These are phyloP conservation scores for Citrus sinensis DNA, from an alignment of 345 rosid genomes.

Conservation along the genomic window DNA sequence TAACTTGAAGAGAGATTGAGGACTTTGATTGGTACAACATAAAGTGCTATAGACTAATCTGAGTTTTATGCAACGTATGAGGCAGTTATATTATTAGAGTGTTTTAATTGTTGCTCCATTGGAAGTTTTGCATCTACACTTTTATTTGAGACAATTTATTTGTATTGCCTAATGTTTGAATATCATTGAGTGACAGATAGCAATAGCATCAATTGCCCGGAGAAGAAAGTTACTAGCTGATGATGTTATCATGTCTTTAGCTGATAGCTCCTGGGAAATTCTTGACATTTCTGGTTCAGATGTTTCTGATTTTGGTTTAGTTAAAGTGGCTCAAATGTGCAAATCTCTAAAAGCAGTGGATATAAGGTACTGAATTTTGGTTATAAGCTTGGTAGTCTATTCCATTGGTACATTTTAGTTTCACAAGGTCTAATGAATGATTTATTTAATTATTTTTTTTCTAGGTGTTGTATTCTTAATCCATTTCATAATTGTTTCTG, in stretches of 20 bases:
- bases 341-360: conserved; percentile 73
- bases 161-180: neutral
- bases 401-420: neutral
- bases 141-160: neutral
- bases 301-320: conserved; percentile 63
- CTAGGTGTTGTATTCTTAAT: neutral
- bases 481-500: neutral
- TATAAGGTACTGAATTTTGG: conserved; percentile 52
- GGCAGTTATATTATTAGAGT: neutral
- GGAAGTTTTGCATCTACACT: neutral
- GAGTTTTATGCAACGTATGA: neutral
- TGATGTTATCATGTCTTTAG: conserved; percentile 53
- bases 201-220: conserved; percentile 73
- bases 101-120: neutral
- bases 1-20: neutral
- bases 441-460: neutral
- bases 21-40: neutral
- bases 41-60: neutral
- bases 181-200: conserved; percentile 38
- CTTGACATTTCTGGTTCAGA: conserved; percentile 81
- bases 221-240: conserved; percentile 71
- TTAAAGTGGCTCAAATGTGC: conserved; percentile 54
- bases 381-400: neutral
- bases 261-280: conserved; percentile 80
- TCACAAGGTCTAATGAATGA: neutral